Percentiles rank a stretch among this genome's conserved stretches.
Evolutionary conservation across 2,329 filamentous ascomycete genomes (phyloP).

Genomic region (Arthrobotrys sinensis): DNA sequence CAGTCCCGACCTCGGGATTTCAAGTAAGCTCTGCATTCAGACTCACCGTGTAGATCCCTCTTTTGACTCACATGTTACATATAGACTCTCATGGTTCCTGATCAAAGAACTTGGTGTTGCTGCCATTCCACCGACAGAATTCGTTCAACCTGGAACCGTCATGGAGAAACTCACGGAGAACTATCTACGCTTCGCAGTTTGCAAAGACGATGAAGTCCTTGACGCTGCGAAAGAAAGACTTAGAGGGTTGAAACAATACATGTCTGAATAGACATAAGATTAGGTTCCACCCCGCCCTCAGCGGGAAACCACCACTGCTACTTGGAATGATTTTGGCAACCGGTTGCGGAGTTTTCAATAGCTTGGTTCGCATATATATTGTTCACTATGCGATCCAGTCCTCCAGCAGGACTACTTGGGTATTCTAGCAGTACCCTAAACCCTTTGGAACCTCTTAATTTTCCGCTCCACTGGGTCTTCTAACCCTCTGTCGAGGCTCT

Average conservation of each 20-base stretch:
- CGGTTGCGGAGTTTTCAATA: neutral
- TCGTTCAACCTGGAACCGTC: constrained; percentile 85
- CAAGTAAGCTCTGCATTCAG: constrained; percentile 70
- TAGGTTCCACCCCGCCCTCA: neutral
- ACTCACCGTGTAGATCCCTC: neutral
- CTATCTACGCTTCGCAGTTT: constrained; percentile 88
- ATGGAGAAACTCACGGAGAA: constrained; percentile 85
- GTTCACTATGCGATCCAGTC: neutral
- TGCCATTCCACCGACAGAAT: constrained; percentile 95
- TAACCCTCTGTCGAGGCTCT: constrained; percentile 23
- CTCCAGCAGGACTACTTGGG: neutral
- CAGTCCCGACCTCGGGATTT: constrained; percentile 90
- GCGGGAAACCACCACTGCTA: neutral
- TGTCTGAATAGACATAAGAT: constrained; percentile 66
- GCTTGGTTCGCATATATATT: neutral
- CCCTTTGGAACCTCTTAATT: constrained; percentile 1
- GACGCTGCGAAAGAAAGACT: constrained; percentile 84
- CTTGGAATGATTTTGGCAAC: constrained; percentile 8
- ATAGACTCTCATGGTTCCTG: constrained; percentile 85
- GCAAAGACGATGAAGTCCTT: constrained; percentile 90
- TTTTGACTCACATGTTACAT: neutral
- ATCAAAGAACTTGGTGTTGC: constrained; percentile 97
- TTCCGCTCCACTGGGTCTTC: neutral
- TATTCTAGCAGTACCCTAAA: neutral
- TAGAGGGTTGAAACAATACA: constrained; percentile 80